A percentile compares a stretch with the other conserved stretches of the same genome.
Conservation (phyloP, 2,329 filamentous ascomycete genomes). For the Talaromyces sp. region DNA sequence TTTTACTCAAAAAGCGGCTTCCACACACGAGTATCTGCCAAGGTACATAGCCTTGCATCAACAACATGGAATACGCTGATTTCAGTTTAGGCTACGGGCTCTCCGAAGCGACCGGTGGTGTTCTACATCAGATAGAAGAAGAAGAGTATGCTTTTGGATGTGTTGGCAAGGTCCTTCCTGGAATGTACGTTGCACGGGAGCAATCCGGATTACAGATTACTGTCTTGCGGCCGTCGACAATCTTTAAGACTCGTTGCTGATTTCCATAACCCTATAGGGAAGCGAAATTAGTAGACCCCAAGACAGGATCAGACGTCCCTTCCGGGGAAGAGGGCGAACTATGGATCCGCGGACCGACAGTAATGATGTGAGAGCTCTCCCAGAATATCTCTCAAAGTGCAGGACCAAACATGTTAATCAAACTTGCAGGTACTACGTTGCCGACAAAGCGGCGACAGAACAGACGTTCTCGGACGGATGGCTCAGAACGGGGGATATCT, state of each 20-base stretch:
- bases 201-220: background rate
- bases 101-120: conserved; percentile 19
- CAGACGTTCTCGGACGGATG: conserved; percentile 21
- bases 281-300: conserved; percentile 21
- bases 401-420: background rate
- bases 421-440: conserved; percentile 20
- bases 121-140: conserved; percentile 22
- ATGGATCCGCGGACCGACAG: conserved; percentile 21
- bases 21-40: conserved; percentile 21
- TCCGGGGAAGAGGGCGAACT: conserved; percentile 22
- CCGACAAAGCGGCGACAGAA: conserved; percentile 20
- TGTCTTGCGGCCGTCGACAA: background rate
- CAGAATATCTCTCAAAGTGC: background rate
- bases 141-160: conserved; percentile 18
- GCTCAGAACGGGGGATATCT: conserved; percentile 23
- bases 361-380: conserved; percentile 20
- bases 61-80: background rate
- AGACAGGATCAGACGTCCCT: conserved; percentile 18
- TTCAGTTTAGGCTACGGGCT: conserved; percentile 20
- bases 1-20: conserved; percentile 20
- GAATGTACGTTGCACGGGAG: conserved; percentile 4
- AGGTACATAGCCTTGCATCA: conserved; percentile 12
- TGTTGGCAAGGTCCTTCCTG: conserved; percentile 22
- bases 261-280: conserved; percentile 11
- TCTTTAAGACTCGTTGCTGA: background rate